Conservation (phyloP, 2,329 filamentous ascomycete species). For the Alternaria brassicae region DNA sequence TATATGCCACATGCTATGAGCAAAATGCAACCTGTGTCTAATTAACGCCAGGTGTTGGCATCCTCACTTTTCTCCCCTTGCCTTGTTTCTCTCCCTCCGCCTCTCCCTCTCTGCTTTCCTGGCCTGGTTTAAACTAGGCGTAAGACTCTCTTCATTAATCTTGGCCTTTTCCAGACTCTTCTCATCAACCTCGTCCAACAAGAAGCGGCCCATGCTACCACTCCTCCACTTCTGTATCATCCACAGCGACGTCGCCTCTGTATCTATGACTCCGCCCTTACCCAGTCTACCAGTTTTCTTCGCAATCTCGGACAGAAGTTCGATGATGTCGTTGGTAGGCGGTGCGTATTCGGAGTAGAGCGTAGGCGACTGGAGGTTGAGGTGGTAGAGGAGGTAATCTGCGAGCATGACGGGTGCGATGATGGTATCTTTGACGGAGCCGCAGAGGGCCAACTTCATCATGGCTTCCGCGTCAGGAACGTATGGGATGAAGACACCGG, state of each 20-base stretch:
- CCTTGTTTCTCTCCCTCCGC: constrained; percentile 39
- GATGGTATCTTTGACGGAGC: constrained; percentile 88
- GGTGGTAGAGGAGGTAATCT: constrained; percentile 86
- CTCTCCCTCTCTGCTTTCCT: constrained; percentile 69
- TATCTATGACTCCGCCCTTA: constrained; percentile 73
- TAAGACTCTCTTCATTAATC: constrained; percentile 55
- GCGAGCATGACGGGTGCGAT: constrained; percentile 79
- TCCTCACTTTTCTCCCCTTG: constrained; percentile 27
- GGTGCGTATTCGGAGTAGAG: constrained; percentile 72
- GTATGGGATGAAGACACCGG: constrained; percentile 94
- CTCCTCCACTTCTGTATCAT: constrained; percentile 82
- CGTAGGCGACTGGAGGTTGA: constrained; percentile 72
- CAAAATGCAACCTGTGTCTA: neutral
- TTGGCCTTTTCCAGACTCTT: constrained; percentile 63
- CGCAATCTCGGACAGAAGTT: constrained; percentile 75
- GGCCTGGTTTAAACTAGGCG: constrained; percentile 71
- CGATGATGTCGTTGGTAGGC: constrained; percentile 85
- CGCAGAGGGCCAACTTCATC: constrained; percentile 92
- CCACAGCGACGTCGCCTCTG: constrained; percentile 77
- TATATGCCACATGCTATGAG: neutral
- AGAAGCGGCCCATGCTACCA: constrained; percentile 76
- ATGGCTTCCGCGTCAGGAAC: constrained; percentile 84
- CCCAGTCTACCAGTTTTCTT: constrained; percentile 76
- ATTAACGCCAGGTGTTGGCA: neutral
- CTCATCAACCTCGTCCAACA: constrained; percentile 77